phyloP scores from a whole-genome alignment of 306 rosid species.

The Leucaena leucocephala region DNA sequence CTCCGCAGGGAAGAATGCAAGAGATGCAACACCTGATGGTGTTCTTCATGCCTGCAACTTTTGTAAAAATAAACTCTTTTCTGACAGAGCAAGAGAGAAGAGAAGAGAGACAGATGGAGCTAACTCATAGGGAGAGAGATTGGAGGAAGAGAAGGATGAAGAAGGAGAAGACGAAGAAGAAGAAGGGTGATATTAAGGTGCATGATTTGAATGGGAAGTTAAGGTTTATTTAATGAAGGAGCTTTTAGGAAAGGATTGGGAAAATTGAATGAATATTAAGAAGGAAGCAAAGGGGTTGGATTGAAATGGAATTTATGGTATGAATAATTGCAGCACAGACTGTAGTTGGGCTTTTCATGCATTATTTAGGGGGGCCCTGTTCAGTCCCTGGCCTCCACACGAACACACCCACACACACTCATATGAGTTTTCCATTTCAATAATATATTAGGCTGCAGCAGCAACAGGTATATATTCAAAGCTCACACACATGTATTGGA shows the following conservation, averaged over 20 bases:
- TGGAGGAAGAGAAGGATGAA: background rate
- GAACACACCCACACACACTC: background rate
- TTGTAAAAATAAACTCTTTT: too few relatives aligned
- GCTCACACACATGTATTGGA: conserved; percentile 55
- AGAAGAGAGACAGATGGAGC: background rate
- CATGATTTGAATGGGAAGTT: conserved; percentile 21
- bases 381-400: conserved; percentile 34
- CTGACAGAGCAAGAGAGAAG: background rate
- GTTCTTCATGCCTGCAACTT: conserved; percentile 57
- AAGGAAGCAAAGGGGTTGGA: conserved; percentile 11
- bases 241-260: background rate
- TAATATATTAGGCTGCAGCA: conserved; percentile 29
- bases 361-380: conserved; percentile 55
- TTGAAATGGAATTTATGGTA: conserved; percentile 63
- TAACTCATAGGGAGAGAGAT: conserved; percentile 12
- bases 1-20: conserved; percentile 95
- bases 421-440: conserved; percentile 36
- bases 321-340: conserved; percentile 72
- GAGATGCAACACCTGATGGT: conserved; percentile 89
- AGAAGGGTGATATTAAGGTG: conserved; percentile 5
- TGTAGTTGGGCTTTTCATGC: conserved; percentile 59
- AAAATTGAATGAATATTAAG: background rate
- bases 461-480: conserved; percentile 44
- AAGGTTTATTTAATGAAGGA: background rate
- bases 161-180: background rate